Evolutionary conservation across 2,329 filamentous ascomycete species (phyloP).

Genomic region (Xenoacremonium recifei): DNA sequence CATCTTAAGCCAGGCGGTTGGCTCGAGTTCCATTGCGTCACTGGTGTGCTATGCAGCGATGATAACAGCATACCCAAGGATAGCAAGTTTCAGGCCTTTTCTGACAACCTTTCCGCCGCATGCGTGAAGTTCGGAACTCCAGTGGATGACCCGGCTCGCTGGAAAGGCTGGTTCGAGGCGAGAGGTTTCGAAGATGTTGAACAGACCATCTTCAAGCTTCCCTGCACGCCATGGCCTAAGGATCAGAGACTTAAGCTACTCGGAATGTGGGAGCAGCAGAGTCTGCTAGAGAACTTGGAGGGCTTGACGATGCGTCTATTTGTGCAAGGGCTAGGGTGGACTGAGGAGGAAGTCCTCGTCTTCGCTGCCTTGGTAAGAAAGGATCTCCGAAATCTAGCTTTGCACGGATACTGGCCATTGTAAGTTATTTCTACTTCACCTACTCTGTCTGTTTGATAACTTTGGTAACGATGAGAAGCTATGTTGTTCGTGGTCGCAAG

Average conservation of each 20-base stretch:
- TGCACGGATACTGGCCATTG: conserved; percentile 33
- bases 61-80: conserved; percentile 29
- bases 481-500: neutral
- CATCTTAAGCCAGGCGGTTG: conserved; percentile 34
- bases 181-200: conserved; percentile 50
- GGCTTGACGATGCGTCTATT: conserved; percentile 31
- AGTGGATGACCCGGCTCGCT: conserved; percentile 24
- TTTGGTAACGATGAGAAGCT: too few relatives aligned
- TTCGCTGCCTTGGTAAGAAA: conserved; percentile 27
- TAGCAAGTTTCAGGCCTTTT: conserved; percentile 21
- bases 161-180: conserved; percentile 38
- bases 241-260: conserved; percentile 48
- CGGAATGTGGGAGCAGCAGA: conserved; percentile 30
- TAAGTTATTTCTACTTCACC: conserved; percentile 15
- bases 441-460: too few relatives aligned
- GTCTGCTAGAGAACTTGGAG: conserved; percentile 22
- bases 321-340: conserved; percentile 31
- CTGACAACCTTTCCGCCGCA: conserved; percentile 22
- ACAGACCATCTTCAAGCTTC: conserved; percentile 45
- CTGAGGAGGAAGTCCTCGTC: conserved; percentile 24
- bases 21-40: conserved; percentile 31
- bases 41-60: conserved; percentile 28
- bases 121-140: conserved; percentile 27
- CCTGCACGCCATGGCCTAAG: conserved; percentile 47
- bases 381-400: conserved; percentile 27